Evolutionary conservation across 2,329 filamentous ascomycete species (phyloP).

Genomic region (Chaetomiaceae sp.): DNA sequence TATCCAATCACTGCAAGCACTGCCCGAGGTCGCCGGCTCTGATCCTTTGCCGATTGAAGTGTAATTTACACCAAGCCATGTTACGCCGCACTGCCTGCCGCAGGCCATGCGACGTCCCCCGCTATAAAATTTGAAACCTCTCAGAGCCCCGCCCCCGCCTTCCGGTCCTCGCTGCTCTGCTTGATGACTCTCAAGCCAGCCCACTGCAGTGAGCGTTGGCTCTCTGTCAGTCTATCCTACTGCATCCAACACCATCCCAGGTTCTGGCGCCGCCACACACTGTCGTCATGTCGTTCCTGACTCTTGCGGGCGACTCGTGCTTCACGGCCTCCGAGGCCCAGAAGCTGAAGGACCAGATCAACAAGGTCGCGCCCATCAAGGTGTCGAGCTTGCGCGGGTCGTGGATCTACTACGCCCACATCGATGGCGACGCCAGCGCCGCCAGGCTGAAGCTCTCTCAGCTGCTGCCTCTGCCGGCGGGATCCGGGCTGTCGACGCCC

Average conservation of each 20-base stretch:
- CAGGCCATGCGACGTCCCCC: slow-evolving; percentile 4
- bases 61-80: not conserved
- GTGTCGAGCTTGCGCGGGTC: slow-evolving; percentile 45
- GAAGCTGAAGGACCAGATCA: slow-evolving; percentile 40
- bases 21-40: no score
- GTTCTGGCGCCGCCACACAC: slow-evolving; percentile 7
- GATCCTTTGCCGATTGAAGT: not conserved
- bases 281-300: slow-evolving; percentile 23
- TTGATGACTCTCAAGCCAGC: slow-evolving; percentile 13
- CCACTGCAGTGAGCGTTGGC: slow-evolving; percentile 20
- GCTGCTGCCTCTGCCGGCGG: slow-evolving; percentile 39
- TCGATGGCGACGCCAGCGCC: slow-evolving; percentile 40
- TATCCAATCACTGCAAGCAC: not conserved
- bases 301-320: slow-evolving; percentile 38
- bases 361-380: slow-evolving; percentile 34
- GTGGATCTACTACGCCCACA: slow-evolving; percentile 63
- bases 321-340: slow-evolving; percentile 42
- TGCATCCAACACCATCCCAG: not conserved
- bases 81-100: slow-evolving; percentile 1
- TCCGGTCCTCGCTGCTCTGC: slow-evolving; percentile 16
- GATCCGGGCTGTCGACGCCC: slow-evolving; percentile 20
- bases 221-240: slow-evolving; percentile 17
- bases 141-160: slow-evolving; percentile 17
- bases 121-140: slow-evolving; percentile 19
- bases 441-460: slow-evolving; percentile 42